A percentile compares a stretch with the other conserved stretches of the same genome.
These are phyloP conservation scores for Suhomyces sp. DNA, from an alignment of 805 yeast species.

Conservation along the genomic window DNA sequence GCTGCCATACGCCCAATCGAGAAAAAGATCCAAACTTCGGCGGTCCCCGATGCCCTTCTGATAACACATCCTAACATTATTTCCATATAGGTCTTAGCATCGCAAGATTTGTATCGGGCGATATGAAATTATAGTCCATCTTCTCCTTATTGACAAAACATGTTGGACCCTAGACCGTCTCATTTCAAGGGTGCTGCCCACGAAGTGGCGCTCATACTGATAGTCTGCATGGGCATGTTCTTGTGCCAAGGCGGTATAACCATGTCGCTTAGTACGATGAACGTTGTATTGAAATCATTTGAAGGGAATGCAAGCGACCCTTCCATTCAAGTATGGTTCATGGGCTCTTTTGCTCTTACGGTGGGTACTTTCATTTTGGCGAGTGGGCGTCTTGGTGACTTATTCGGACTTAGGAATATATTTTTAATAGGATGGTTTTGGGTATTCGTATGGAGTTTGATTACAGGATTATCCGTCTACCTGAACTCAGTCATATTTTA, in stretches of 20 bases:
- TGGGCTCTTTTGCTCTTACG: slow-evolving; percentile 68
- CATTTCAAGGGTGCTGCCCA: slow-evolving; percentile 20
- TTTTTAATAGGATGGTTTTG: slow-evolving; percentile 55
- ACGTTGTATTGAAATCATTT: slow-evolving; percentile 29
- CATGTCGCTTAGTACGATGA: slow-evolving; percentile 39
- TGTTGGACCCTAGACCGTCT: slow-evolving; percentile 11
- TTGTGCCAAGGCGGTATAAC: slow-evolving; percentile 37
- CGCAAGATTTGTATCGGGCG: neutral
- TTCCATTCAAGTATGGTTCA: slow-evolving; percentile 46
- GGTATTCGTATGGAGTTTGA: slow-evolving; percentile 54
- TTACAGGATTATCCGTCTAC: slow-evolving; percentile 58
- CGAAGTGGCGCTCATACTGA: slow-evolving; percentile 21
- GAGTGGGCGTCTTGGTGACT: slow-evolving; percentile 70
- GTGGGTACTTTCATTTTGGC: slow-evolving; percentile 70
- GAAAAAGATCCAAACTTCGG: neutral
- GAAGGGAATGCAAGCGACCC: slow-evolving; percentile 4
- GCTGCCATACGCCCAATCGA: neutral
- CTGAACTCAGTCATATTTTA: slow-evolving; percentile 48
- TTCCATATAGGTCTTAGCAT: neutral
- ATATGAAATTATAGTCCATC: neutral
- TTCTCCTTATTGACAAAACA: neutral
- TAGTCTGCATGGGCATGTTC: slow-evolving; percentile 33
- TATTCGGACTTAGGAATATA: slow-evolving; percentile 59
- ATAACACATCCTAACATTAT: neutral
- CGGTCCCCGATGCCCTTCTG: neutral